Evolutionary conservation across 306 rosid genomes (phyloP).

Genomic region (Quercus rubra): DNA sequence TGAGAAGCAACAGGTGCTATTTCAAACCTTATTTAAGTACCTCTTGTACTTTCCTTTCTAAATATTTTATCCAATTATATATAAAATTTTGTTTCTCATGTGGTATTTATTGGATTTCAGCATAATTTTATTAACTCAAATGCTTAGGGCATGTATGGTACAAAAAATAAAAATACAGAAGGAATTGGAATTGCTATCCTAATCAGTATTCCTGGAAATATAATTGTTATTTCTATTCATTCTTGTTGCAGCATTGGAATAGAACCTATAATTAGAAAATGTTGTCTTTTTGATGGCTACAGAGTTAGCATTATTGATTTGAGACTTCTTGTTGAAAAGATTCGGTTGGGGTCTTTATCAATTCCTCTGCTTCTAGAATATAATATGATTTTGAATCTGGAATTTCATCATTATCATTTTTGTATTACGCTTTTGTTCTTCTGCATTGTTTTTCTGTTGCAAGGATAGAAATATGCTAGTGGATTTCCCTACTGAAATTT

Average conservation of each 20-base stretch:
- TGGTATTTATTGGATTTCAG: background rate
- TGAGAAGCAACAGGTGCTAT: conserved; percentile 88
- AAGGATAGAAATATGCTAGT: background rate
- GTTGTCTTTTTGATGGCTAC: background rate
- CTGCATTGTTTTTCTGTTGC: background rate
- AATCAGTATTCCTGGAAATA: background rate
- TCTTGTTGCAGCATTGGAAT: background rate
- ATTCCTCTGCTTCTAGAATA: background rate
- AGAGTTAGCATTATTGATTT: no score
- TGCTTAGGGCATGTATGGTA: background rate
- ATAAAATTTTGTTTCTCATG: background rate
- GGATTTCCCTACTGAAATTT: background rate
- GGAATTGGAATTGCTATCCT: background rate
- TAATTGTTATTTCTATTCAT: background rate
- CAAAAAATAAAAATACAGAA: background rate
- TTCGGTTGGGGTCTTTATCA: background rate
- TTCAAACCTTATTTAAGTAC: conserved; percentile 23
- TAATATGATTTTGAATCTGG: background rate
- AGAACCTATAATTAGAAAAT: background rate
- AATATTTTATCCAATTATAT: conserved; percentile 1
- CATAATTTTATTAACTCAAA: background rate
- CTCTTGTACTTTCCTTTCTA: conserved; percentile 4
- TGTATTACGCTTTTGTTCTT: background rate
- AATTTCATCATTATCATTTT: background rate
- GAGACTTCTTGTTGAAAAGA: background rate